phyloP scores from a whole-genome alignment of 78 protist species.

The Mastigamoeba balamuthi region DNA sequence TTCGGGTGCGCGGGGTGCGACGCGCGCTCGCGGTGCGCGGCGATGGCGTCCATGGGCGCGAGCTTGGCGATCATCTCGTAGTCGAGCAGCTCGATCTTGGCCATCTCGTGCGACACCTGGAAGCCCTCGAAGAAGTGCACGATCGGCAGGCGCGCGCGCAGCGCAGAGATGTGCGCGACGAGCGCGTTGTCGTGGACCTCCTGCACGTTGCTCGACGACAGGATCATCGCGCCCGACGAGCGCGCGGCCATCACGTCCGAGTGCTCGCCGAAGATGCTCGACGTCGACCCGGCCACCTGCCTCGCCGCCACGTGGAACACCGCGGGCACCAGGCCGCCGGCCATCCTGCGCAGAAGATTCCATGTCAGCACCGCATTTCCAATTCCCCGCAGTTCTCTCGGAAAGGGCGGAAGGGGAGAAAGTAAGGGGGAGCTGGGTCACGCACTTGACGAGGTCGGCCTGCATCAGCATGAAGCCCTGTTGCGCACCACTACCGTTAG shows the following conservation, averaged over 20 bases:
- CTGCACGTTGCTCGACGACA: conserved; percentile 30
- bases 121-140: conserved; percentile 70
- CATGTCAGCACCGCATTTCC: too few relatives aligned
- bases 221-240: conserved; percentile 20
- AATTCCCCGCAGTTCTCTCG: too few relatives aligned
- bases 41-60: conserved; percentile 5
- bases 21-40: conserved; percentile 16
- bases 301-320: conserved; percentile 62
- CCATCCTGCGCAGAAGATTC: too few relatives aligned
- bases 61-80: conserved; percentile 13
- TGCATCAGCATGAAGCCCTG: too few relatives aligned
- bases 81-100: conserved; percentile 12
- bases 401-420: too few relatives aligned
- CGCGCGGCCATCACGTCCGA: conserved; percentile 58
- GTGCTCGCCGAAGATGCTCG: conserved; percentile 26
- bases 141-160: conserved; percentile 40
- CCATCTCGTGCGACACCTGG: conserved; percentile 43
- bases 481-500: too few relatives aligned
- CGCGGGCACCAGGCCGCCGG: conserved; percentile 59
- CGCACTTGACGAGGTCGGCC: too few relatives aligned
- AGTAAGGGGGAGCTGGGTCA: too few relatives aligned
- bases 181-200: conserved; percentile 6
- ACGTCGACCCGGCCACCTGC: conserved; percentile 35
- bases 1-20: conserved; percentile 29
- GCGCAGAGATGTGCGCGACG: conserved; percentile 2